Evolutionary conservation across 148 eudicot species (phyloP).

Genomic region (Persicaria maculosa): DNA sequence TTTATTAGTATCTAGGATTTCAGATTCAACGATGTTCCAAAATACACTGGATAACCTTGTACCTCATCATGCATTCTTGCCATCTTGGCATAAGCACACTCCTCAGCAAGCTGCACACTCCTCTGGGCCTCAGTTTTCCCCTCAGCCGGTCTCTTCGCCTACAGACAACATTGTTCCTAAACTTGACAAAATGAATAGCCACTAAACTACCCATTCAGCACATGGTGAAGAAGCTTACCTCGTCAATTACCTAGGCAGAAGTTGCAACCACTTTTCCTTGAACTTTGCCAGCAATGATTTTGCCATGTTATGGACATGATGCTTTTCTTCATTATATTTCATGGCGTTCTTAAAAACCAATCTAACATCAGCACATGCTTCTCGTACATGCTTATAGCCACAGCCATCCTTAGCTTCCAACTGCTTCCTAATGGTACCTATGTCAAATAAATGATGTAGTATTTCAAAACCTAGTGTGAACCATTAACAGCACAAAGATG

Average conservation of each 20-base stretch:
- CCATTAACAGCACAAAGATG: background rate
- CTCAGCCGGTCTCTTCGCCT: constrained; percentile 64
- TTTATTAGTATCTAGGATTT: too few species aligned
- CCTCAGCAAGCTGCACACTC: constrained; percentile 55
- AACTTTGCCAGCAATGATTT: constrained; percentile 59
- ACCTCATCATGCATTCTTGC: constrained; percentile 79
- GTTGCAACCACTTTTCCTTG: constrained; percentile 79
- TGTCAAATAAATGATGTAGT: constrained; percentile 36
- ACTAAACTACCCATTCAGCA: background rate
- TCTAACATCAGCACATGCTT: constrained; percentile 71
- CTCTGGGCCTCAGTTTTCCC: constrained; percentile 59
- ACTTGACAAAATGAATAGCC: background rate
- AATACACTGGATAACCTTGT: background rate
- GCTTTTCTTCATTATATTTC: constrained; percentile 80
- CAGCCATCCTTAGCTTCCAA: constrained; percentile 79
- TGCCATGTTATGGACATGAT: constrained; percentile 70
- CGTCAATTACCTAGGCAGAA: constrained; percentile 81
- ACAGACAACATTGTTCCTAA: constrained; percentile 9
- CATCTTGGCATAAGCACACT: constrained; percentile 56
- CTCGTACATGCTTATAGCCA: constrained; percentile 81
- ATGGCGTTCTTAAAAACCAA: constrained; percentile 74
- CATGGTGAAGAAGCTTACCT: constrained; percentile 33
- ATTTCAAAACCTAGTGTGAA: background rate
- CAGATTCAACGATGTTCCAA: too few species aligned
- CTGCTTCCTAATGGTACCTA: constrained; percentile 73